These are phyloP conservation scores for Nakazawaea molendinolei DNA, from an alignment of 805 yeast genomes.

Conservation along the genomic window DNA sequence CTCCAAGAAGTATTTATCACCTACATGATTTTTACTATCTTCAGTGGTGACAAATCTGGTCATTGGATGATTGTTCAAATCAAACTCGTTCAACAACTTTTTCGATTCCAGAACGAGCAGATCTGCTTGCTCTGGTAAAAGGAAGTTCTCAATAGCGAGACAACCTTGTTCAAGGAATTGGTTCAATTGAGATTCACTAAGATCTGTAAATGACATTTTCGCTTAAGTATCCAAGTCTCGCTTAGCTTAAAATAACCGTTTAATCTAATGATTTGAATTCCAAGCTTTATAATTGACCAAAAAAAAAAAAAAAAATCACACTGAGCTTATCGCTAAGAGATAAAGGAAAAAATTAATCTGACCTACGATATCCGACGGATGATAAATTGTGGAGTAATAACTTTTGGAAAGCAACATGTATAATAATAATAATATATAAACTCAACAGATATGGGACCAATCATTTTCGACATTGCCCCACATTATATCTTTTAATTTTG, in stretches of 20 bases:
- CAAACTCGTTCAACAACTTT: conserved; percentile 40
- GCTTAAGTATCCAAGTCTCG: not conserved
- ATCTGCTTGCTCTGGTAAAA: conserved; percentile 33
- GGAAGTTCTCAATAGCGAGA: conserved; percentile 50
- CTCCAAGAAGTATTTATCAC: conserved; percentile 64
- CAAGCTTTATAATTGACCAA: no score
- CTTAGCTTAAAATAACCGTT: not conserved
- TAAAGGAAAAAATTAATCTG: no score
- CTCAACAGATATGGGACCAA: conserved; percentile 15
- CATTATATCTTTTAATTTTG: conserved; percentile 19
- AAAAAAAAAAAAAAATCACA: no score
- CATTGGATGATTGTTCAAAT: conserved; percentile 53
- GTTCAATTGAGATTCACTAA: conserved; percentile 43
- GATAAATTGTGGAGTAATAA: no score
- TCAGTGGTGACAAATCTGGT: conserved; percentile 59
- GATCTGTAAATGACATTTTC: conserved; percentile 6
- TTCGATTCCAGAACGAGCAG: conserved; percentile 36
- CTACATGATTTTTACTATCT: conserved; percentile 50
- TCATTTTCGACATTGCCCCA: conserved; percentile 19
- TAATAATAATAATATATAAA: no score
- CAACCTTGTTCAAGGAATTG: conserved; percentile 52
- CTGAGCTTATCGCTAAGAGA: no score
- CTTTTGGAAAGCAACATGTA: no score
- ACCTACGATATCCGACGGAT: no score
- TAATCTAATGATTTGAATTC: no score